phyloP scores from a whole-genome alignment of 1,284 basidiomycete species.

The Moesziomyces globuligerus region DNA sequence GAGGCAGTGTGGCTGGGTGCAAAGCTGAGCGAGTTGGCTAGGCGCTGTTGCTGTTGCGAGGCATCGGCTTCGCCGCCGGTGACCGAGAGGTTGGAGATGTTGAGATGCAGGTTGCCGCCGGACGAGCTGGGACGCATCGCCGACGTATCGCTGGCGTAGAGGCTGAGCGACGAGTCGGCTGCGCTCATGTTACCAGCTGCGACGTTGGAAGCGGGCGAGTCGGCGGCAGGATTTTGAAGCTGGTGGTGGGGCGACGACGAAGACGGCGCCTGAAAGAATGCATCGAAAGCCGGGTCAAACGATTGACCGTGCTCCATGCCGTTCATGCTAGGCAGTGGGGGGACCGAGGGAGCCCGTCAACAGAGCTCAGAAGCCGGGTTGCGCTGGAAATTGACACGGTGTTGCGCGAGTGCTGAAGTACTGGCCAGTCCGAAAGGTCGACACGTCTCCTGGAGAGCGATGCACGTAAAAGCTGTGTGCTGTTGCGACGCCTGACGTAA shows the following conservation, averaged over 20 bases:
- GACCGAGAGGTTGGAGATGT: conserved; percentile 45
- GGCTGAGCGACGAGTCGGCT: conserved; percentile 16
- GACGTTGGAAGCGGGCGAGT: conserved; percentile 12
- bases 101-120: conserved; percentile 42
- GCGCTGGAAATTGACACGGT: background rate
- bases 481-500: too few relatives aligned
- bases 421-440: too few relatives aligned
- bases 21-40: conserved; percentile 15
- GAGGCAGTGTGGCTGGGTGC: conserved; percentile 17
- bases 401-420: too few relatives aligned
- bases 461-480: too few relatives aligned
- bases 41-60: conserved; percentile 22
- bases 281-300: conserved; percentile 44
- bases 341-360: background rate
- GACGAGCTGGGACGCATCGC: conserved; percentile 32
- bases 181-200: conserved; percentile 9
- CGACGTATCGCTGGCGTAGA: conserved; percentile 9
- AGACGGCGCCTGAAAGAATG: conserved; percentile 39
- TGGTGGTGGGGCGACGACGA: conserved; percentile 25
- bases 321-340: conserved; percentile 29
- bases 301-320: conserved; percentile 43
- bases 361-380: background rate
- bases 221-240: conserved; percentile 7
- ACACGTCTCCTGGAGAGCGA: too few relatives aligned
- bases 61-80: conserved; percentile 12